Base-by-base conservation (phyloP, 306 rosid species). In the Sesbania bispinosa region DNA sequence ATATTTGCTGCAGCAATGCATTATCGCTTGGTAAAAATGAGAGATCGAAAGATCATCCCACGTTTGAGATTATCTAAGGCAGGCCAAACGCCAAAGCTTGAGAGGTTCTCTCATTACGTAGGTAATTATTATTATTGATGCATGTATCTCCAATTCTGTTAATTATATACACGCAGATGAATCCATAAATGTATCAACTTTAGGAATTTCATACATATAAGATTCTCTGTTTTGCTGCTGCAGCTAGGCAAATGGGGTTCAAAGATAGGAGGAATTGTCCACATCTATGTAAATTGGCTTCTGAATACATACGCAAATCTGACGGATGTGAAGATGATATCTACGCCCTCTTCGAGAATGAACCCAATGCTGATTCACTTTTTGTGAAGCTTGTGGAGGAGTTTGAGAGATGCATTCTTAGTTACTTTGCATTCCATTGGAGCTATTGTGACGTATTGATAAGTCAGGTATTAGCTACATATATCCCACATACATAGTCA, bases 181-280 rank as follows among this genome's bases (percentile, higher is more conserved):
- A 35, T 35, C 39, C 11, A 35, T 6, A 35, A 0, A 35, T 35
- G 2, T 1, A 35, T 4, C n/a, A n/a, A n/a, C n/a, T n/a, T n/a
- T n/a, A n/a, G n/a, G n/a, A n/a, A n/a, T n/a, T n/a, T n/a, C n/a
- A n/a, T n/a, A n/a, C n/a, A n/a, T n/a, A n/a, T 35, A 1, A 8
- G 7, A 46, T 75, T 62, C 2, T 73, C 4, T 75, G 47, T 52
- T 41, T 62, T 73, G 75, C 2, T 73, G 75, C 2, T 81, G 88
- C 97, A 95, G 99, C 97, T 53, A 88, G 99, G 90, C 99, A 88
- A 84, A 81, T 95, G 92, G 99, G 99, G 42, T 83, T 95, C 69
- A 83, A 79, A 51, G 96, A 95, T 47, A 95, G 74, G 62, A 85
- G 79, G 57, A 80, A 69, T 53, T 91, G 99, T 80, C 99, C 99